Evolutionary conservation across 73 alveolate species (phyloP).

Genomic region (Tetrahymena thermophila): DNA sequence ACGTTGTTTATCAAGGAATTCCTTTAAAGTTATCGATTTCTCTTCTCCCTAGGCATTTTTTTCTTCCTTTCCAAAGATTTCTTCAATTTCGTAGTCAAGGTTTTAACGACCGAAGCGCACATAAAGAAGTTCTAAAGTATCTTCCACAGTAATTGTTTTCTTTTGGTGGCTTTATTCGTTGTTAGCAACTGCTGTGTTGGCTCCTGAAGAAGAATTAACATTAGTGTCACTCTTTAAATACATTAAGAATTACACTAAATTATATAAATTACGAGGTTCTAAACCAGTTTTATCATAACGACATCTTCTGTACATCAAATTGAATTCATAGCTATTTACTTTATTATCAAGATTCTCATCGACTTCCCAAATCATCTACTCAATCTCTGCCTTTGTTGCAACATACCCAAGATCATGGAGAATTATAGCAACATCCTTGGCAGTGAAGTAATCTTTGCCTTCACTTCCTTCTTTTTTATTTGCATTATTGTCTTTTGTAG

Average conservation of each 20-base stretch:
- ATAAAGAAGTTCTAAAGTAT: conserved; percentile 60
- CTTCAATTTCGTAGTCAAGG: conserved; percentile 23
- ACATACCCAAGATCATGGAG: conserved; percentile 3
- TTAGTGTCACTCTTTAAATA: conserved; percentile 5
- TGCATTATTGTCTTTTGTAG: conserved; percentile 11
- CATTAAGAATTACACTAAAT: conserved; percentile 59
- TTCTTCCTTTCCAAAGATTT: conserved; percentile 42
- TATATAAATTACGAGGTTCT: conserved; percentile 62
- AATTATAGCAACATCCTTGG: conserved; percentile 6
- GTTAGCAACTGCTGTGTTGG: neutral
- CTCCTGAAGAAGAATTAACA: neutral
- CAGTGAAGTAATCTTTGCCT: conserved; percentile 4
- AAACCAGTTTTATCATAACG: conserved; percentile 54
- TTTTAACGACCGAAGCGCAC: conserved; percentile 53
- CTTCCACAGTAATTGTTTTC: conserved; percentile 63
- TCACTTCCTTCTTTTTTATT: conserved; percentile 15
- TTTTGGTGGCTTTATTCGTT: conserved; percentile 45
- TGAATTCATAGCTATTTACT: conserved; percentile 57
- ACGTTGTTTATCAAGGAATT: conserved; percentile 9
- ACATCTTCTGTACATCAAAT: conserved; percentile 70
- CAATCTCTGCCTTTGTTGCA: conserved; percentile 51
- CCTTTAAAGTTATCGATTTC: conserved; percentile 12
- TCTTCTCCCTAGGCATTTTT: conserved; percentile 44
- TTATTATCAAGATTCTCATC: conserved; percentile 61
- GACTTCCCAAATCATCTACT: conserved; percentile 72